Base-by-base conservation (phyloP, 805 yeast genomes). In the Myxozyma nipponensis region DNA sequence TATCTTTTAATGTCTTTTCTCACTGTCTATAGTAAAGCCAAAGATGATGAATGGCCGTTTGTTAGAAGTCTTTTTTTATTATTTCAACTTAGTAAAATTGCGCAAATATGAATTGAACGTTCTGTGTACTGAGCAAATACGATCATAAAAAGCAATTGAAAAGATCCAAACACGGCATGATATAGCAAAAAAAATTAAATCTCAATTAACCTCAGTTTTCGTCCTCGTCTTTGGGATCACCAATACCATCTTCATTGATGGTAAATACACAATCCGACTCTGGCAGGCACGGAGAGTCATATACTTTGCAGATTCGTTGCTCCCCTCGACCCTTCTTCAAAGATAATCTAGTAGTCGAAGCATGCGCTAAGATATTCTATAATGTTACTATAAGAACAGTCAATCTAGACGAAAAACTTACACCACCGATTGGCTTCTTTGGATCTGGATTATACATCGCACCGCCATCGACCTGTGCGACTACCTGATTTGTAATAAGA, bases 361-460 rank as follows among this genome's bases (percentile, higher is more conserved):
- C 83, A 68, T 93, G 98, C 0, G 98, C 98, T 67, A 93, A 84
- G 61, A 93, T 93, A 65, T 93, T 91, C 52, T 55, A 28, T 7
- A 26, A 17, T 24, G 42, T 25, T 38, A 50, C 40, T 15, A 4
- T 5, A 45, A 10, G n/a, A n/a, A 18, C 7, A 22, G 6, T 22
- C 3, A 19, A 18, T 15, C 34, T 37, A 25, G 9, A 7, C 23
- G 32, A 4, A 7, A n/a, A 10, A 53, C 57, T 25, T 55, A 55
- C 59, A 62, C 98, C 98, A 55, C 98, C 98, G 60, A 93, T 91
- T 17, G 98, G 98, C 68, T 93, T 93, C 68, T 93, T 93, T 15
- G 98, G 97, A 68, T 93, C 98, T 1, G 96, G 95, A 61, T 90
- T 89, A 67, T 82, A 90, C 72, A 81, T 72, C 69, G 75, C 74